Evolutionary conservation across 768 basidiomycete species (phyloP), one percentile per base, ranked within the genome.

Genomic region (Naganishia antarctica): DNA sequence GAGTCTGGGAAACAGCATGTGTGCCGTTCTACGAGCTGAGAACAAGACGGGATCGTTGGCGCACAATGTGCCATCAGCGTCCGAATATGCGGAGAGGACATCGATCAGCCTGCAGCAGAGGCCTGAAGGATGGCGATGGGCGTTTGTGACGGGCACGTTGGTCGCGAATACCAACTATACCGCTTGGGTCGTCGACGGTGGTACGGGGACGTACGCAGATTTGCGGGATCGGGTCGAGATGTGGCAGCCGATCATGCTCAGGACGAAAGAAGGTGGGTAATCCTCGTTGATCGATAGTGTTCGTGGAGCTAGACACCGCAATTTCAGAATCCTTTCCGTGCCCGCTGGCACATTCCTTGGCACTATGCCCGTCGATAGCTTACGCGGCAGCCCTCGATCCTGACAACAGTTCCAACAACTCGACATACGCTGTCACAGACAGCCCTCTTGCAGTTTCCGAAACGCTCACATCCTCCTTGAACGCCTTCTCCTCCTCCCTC

Each of bases 181-280:
- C 0, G 69, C 70, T 12, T 78, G 73, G 73, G 31, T 70, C 0
- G 58, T 70, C 12, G 73, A 73, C 48, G 64, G 68, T 26, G 44
- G 53, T 3, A 34, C 31, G 18, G 70, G 67, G 12, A 62, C 57
- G 23, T 32, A 13, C 28, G 23, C 25, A n/a, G 28, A 51, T 44
- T 23, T 34, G 11, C 13, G 31, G 53, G 61, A 69, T 37, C 16
- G 59, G 37, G 62, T 43, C 21, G 37, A 26, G 18, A 40, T 71
- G 51, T 59, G 53, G 23, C 65, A 65, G 6, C 78, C 76, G 13
- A 70, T 76, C 21, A 71, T 70, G 72, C 66, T 78, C n/a, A 43
- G 57, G 2, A 78, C 75, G 31, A 78, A 78, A 64, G 64, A 73
- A 28, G 69, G 78, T 77, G 47, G 63, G 76, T 45, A 6, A 37